Evolutionary conservation across 331 rosid species (phyloP), one percentile per base, ranked within the genome.

Genomic region (Quercus phellos): DNA sequence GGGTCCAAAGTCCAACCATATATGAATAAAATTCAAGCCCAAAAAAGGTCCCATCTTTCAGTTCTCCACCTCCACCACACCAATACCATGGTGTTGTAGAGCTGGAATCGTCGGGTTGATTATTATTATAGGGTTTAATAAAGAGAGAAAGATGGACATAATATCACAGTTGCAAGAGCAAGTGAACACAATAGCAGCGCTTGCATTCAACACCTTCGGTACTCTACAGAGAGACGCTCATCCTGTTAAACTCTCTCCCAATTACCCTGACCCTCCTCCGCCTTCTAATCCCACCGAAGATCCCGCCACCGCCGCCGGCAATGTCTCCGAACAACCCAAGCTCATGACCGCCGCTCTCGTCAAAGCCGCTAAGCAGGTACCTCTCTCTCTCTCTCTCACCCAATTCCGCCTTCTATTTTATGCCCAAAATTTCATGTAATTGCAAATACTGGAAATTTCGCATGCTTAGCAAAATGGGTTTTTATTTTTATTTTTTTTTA

Each of bases 151-250:
- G 32, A 94, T 92, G 98, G 97, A 94, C 78, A 90, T 92, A 82
- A 90, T 92, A 68, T 92, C 97, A 56, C 98, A 94, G 76, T 61
- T 94, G 46, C 98, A 94, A 86, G 96, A 90, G 60, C 97, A 94
- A 82, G 90, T 83, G 68, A 90, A 89, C 81, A 74, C 82, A 53
- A 80, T 92, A 70, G 94, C 98, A 4, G 69, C 87, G 74, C 86
- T 94, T 34, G 85, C 93, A 30, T 94, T 89, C 83, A 92, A 94
- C 73, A 90, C 94, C 22, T 43, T 92, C 56, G 98, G 97, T 74
- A 83, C 94, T 30, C 74, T 94, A 68, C 98, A 94, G 81, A 91
- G 98, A 79, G 98, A 94, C 68, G 97, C 97, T 54, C 93, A 97
- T 75, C 93, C 96, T 26, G 92, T 89, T 71, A 81, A 86, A 17